phyloP scores from a whole-genome alignment of 441 rosid genomes.

The Hura crepitans region DNA sequence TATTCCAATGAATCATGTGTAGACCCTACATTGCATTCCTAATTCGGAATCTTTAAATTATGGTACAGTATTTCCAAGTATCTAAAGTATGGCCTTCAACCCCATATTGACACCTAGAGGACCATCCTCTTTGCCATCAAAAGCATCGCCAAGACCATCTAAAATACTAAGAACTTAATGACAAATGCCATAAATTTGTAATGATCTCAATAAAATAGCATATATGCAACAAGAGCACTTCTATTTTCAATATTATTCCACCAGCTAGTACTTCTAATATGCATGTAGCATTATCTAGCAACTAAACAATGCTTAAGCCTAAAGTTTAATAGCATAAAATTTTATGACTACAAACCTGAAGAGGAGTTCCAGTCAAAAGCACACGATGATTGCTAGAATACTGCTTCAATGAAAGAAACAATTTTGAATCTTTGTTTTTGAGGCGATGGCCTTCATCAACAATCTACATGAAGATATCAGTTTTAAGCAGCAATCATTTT shows the following conservation, averaged over 20 bases:
- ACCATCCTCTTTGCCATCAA: neutral
- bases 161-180: neutral
- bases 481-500: conserved; percentile 23
- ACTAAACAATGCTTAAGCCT: conserved; percentile 7
- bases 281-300: neutral
- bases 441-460: conserved; percentile 99
- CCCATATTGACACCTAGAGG: neutral
- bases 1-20: neutral
- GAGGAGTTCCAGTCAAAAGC: conserved; percentile 99
- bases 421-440: conserved; percentile 94
- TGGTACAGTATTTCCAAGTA: neutral
- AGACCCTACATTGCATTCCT: neutral
- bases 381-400: conserved; percentile 81
- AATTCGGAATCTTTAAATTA: neutral
- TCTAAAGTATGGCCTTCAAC: neutral
- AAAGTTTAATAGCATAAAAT: conserved; percentile 16
- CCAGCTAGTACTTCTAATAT: conserved; percentile 5
- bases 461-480: conserved; percentile 53
- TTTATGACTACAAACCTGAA: conserved; percentile 62
- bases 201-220: neutral
- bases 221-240: neutral
- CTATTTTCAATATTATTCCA: neutral
- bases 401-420: conserved; percentile 82
- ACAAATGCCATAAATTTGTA: neutral
- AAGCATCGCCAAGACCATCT: neutral